Percentiles rank a stretch among this genome's conserved stretches.
Conservation (phyloP, 192 early-diverging fungal species). For the Linnemannia hyalina region DNA sequence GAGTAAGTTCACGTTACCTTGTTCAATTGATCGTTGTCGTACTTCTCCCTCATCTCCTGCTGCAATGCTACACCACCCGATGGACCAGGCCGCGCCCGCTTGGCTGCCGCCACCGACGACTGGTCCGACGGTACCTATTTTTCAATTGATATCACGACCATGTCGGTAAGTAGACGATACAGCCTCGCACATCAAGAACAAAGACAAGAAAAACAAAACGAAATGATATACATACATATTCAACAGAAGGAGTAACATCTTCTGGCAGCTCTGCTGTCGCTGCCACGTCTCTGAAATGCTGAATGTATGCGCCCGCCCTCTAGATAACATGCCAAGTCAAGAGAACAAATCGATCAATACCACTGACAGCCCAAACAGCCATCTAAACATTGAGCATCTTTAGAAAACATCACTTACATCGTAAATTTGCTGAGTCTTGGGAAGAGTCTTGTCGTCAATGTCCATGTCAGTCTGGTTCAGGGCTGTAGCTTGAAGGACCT, state of each 20-base stretch:
- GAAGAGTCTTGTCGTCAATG: conserved; percentile 55
- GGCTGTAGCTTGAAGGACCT: conserved; percentile 55
- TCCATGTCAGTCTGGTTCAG: conserved; percentile 55
- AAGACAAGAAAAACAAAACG: background rate
- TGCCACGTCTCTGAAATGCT: conserved; percentile 37
- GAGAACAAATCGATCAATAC: background rate
- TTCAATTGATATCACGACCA: background rate
- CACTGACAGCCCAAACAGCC: background rate
- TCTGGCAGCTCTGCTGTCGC: conserved; percentile 16
- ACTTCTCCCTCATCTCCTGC: conserved; percentile 27
- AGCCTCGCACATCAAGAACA: background rate
- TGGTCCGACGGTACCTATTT: background rate
- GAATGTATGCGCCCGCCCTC: conserved; percentile 54
- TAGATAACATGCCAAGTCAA: conserved; percentile 8
- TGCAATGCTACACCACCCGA: conserved; percentile 7
- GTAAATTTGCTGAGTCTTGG: conserved; percentile 51
- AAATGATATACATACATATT: background rate
- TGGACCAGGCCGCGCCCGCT: conserved; percentile 14
- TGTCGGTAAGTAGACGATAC: background rate
- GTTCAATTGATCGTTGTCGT: conserved; percentile 29
- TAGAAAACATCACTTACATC: conserved; percentile 6
- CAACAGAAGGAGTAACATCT: background rate
- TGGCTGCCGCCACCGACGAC: conserved; percentile 14
- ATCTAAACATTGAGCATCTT: background rate
- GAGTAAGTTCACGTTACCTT: conserved; percentile 16